These are phyloP conservation scores for Thalassiosira hispida DNA, from an alignment of 352 stramenopile species.

Conservation along the genomic window DNA sequence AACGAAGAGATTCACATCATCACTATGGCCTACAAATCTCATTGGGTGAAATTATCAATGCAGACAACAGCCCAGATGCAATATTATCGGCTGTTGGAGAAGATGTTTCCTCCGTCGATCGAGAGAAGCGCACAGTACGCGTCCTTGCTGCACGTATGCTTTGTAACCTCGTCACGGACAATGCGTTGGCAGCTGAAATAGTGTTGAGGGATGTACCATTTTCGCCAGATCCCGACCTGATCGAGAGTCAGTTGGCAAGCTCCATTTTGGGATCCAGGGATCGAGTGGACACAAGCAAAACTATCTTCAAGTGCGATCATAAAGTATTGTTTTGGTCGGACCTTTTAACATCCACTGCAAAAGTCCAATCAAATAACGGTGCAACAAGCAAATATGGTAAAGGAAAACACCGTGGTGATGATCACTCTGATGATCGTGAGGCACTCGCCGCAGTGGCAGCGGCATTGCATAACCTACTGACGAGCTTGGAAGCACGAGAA, in stretches of 20 bases:
- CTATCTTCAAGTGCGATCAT: conserved; percentile 13
- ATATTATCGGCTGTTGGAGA: background rate
- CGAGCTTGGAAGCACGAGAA: conserved; percentile 47
- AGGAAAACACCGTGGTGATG: background rate
- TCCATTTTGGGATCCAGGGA: conserved; percentile 27
- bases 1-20: conserved; percentile 8
- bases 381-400: background rate
- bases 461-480: conserved; percentile 71
- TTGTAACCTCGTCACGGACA: conserved; percentile 78
- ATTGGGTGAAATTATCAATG: conserved; percentile 35
- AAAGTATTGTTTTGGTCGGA: conserved; percentile 42
- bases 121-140: conserved; percentile 33
- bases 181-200: conserved; percentile 45
- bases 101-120: conserved; percentile 27
- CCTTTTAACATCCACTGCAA: conserved; percentile 29
- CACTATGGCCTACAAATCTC: conserved; percentile 35
- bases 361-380: conserved; percentile 14
- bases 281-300: background rate
- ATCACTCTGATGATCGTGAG: conserved; percentile 55
- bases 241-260: conserved; percentile 42
- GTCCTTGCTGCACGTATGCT: conserved; percentile 64
- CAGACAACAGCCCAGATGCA: background rate
- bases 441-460: conserved; percentile 65
- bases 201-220: conserved; percentile 60
- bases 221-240: conserved; percentile 49